Base-by-base conservation (phyloP, 139 green algal genomes). In the Nannochloris sp. region DNA sequence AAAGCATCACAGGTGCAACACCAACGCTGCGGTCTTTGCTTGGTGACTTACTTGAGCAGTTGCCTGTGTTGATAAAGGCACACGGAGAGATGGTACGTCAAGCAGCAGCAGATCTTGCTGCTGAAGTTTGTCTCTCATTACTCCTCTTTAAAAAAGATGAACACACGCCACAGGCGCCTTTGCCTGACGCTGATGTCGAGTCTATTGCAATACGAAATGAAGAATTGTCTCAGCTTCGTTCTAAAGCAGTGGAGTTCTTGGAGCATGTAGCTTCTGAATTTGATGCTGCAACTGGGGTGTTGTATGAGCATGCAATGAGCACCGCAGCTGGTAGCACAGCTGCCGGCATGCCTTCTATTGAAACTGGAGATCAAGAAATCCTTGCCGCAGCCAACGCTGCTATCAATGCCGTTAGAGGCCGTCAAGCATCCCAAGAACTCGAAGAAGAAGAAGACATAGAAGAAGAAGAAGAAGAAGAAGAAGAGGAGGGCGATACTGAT, bases 31-130 rank as follows among this genome's bases (percentile, higher is more conserved):
- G 67, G 38, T 10, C 34, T 23, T 37, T 74, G 45, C 57, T 67
- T 58, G 66, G 56, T 46, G 31, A 66, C 3, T 10, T 77, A 23
- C 70, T 86, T 54, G n/a, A 34, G 3, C 78, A 89, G 75, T 68
- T 88, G 29, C 31, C 47, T 2, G 34, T 42, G 1, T 14, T 68
- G n/a, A 13, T 31, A 9, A 23, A 38, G 33, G 46, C 64, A 55
- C 46, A 38, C 23, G 57, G 57, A 24, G 27, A 64, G 8, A 64
- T 64, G 57, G 57, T 54, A 19, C 25, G 64, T 38, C 25, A 37
- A 38, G 67, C 45, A 60, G 67, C 67, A 0, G 70, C 35, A 1
- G 67, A 74, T 27, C 51, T 80, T 23, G 44, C 64, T 1, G 70
- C 38, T 2, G 60, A 75, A 10, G 56, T 80, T n/a, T 36, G 65